Conservation (phyloP, 257 asterid genomes). For the Euphrasia confusa region DNA sequence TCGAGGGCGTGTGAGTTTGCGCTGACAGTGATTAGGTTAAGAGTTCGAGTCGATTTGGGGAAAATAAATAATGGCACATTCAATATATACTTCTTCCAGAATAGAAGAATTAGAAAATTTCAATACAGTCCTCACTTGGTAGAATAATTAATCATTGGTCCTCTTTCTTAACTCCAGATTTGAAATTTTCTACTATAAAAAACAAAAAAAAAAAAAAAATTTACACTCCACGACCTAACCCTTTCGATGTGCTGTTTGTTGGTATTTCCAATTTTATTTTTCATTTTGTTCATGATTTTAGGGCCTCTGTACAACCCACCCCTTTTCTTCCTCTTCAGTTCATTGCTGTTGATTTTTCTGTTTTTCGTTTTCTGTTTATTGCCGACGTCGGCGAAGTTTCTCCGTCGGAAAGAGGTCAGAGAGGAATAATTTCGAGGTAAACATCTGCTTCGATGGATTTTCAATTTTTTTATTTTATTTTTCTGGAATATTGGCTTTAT, state of each 20-base stretch:
- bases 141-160: neutral
- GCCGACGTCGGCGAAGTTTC: neutral
- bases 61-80: neutral
- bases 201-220: no score
- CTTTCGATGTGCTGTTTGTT: conserved; percentile 8
- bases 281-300: conserved; percentile 26
- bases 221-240: no score
- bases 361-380: neutral
- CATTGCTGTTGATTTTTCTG: conserved; percentile 19
- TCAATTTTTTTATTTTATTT: neutral
- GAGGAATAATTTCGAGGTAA: conserved; percentile 36
- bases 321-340: neutral
- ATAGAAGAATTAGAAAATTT: neutral
- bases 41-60: conserved; percentile 51
- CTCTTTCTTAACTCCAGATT: neutral
- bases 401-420: neutral
- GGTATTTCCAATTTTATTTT: conserved; percentile 1
- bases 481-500: neutral
- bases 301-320: conserved; percentile 15
- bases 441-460: neutral
- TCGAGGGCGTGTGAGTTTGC: conserved; percentile 4
- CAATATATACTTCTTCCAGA: neutral
- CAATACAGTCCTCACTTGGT: conserved; percentile 12
- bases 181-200: no score
- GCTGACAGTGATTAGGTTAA: conserved; percentile 25